A percentile compares a stretch with the other conserved stretches of the same genome.
These are phyloP conservation scores for Pichia cabralensis DNA, from an alignment of 805 yeast species.

Conservation along the genomic window DNA sequence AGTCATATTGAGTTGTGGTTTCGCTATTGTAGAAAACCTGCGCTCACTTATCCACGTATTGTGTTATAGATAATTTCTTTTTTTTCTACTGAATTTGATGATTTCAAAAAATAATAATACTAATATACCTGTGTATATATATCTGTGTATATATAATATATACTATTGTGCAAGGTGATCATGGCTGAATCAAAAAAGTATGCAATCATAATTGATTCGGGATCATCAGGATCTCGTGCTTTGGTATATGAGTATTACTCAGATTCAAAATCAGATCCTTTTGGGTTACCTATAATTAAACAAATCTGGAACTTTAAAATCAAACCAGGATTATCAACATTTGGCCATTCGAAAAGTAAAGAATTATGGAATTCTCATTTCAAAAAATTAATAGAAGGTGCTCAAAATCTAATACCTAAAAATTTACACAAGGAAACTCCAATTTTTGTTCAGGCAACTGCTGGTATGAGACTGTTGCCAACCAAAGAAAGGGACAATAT, in stretches of 20 bases:
- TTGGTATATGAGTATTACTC: conserved; percentile 73
- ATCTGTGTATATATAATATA: not conserved
- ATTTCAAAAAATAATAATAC: no score
- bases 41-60: no score
- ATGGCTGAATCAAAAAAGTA: conserved; percentile 32
- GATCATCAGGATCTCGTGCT: conserved; percentile 88
- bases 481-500: conserved; percentile 41
- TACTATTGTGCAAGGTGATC: not conserved
- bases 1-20: no score
- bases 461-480: conserved; percentile 85
- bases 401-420: conserved; percentile 59
- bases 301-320: conserved; percentile 60
- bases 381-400: conserved; percentile 53
- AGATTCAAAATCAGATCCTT: conserved; percentile 21
- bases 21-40: no score
- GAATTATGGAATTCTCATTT: conserved; percentile 68
- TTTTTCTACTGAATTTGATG: no score
- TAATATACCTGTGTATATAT: no score
- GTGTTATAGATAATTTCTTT: no score
- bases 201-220: conserved; percentile 91
- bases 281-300: conserved; percentile 18
- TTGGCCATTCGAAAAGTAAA: conserved; percentile 26
- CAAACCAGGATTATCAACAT: conserved; percentile 80
- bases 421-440: conserved; percentile 62
- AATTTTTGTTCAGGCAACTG: conserved; percentile 85